Percentiles rank a stretch among this genome's conserved stretches.
phyloP scores from a whole-genome alignment of 2,329 filamentous ascomycete species.

The Penicillium oxalicum region DNA sequence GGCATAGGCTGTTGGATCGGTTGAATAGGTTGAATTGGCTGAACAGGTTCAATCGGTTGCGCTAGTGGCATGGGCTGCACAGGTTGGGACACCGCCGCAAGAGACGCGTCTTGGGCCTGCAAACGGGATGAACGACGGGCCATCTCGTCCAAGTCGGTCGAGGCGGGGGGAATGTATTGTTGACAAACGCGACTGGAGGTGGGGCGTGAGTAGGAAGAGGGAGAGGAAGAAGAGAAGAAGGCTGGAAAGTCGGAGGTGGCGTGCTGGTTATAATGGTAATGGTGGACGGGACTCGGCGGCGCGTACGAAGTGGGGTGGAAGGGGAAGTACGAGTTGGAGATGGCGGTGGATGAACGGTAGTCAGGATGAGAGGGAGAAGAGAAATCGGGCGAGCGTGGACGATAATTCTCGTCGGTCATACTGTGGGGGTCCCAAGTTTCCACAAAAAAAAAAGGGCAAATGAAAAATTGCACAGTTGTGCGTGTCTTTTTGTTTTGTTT shows the following conservation, averaged over 20 bases:
- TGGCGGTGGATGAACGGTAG: background rate
- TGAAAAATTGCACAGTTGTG: background rate
- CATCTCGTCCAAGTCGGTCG: constrained; percentile 32
- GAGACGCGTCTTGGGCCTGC: constrained; percentile 26
- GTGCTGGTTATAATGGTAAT: constrained; percentile 23
- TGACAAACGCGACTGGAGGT: constrained; percentile 26
- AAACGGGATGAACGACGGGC: constrained; percentile 38
- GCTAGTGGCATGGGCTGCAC: constrained; percentile 18
- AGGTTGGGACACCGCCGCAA: constrained; percentile 15
- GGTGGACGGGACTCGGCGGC: constrained; percentile 28
- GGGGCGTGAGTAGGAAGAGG: constrained; percentile 26
- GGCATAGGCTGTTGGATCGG: constrained; percentile 3
- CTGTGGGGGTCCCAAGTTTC: constrained; percentile 17
- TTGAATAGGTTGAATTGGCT: no score
- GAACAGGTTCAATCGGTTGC: no score
- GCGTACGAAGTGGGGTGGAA: constrained; percentile 26
- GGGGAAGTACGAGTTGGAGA: background rate
- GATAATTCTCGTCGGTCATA: constrained; percentile 45
- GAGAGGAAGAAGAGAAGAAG: constrained; percentile 38
- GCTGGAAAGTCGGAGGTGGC: constrained; percentile 44
- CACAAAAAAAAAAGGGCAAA: constrained; percentile 3
- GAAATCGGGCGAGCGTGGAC: constrained; percentile 47
- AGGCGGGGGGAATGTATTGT: constrained; percentile 33
- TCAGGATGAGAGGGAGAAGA: constrained; percentile 38
- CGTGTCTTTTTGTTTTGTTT: background rate